Evolutionary conservation across 208 protist species (phyloP), one percentile per base, ranked within the genome.

Genomic region (Leishmania major): DNA sequence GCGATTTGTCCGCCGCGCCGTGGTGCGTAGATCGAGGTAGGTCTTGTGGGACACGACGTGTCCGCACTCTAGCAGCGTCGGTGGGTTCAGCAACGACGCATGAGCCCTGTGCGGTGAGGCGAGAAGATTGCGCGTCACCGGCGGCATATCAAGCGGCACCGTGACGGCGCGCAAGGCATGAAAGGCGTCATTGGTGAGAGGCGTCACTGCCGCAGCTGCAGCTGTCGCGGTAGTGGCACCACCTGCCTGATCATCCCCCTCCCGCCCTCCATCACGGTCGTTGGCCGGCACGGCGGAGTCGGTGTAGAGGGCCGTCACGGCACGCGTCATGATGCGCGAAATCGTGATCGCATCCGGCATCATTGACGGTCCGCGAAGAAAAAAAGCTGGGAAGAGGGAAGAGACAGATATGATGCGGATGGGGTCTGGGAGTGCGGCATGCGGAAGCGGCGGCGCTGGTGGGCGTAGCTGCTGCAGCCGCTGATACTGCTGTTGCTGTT

Each of bases 41-140:
- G 90, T 88, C 55, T 81, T 78, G 79, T 96, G 82, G 25, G 94
- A 93, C 55, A 97, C 87, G 15, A 97, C 87, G 79, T 97, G 94
- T 22, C 94, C 94, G 81, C 94, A 97, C 62, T 83, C 79, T 35
- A 97, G 84, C 64, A 97, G 77, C 51, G 93, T 88, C 1, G 94
- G 91, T 28, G 88, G 85, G 72, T 95, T 96, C 51, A 94, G 80
- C 60, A 75, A 81, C 35, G 79, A 67, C n/a, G 73, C 49, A 22
- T 75, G 75, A 40, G 66, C 62, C 55, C 53, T 67, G 35, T 83
- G 49, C 0, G 80, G 80, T 0, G 82, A 66, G 31, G 62, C 73
- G 28, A 87, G 75, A 15, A 92, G 75, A 47, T 93, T 93, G 37
- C 75, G 79, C 60, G 88, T 93, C 15, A 87, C 17, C 1, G 76